Percentiles rank a stretch among this genome's conserved stretches.
These are phyloP conservation scores for Bolboschoenus planiculmis DNA, from an alignment of 176 grass and related monocot species.

Conservation along the genomic window DNA sequence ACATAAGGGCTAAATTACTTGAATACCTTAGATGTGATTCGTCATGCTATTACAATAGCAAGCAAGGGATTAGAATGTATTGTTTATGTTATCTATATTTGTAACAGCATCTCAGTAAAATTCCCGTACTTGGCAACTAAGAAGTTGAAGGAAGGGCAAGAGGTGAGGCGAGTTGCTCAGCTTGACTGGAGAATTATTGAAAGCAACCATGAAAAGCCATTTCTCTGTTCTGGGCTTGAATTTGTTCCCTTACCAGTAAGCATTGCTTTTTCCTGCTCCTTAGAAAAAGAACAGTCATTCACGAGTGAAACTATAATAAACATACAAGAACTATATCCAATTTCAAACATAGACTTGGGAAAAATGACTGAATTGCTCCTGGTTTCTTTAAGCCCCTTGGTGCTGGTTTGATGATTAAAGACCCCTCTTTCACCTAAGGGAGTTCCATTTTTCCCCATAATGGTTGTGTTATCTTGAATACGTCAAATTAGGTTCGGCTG, in stretches of 20 bases:
- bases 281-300: not conserved
- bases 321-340: not conserved
- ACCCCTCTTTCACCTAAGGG: not conserved
- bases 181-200: conserved; percentile 89
- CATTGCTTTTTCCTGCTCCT: not conserved
- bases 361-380: not conserved
- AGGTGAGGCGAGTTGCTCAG: conserved; percentile 73
- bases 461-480: not conserved
- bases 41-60: not conserved
- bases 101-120: conserved; percentile 65
- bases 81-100: conserved; percentile 4
- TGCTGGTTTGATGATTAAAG: not conserved
- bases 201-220: conserved; percentile 50
- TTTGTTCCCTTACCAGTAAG: conserved; percentile 88
- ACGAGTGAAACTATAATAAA: not conserved
- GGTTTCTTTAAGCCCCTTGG: not conserved
- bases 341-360: not conserved
- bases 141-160: conserved; percentile 78
- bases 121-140: conserved; percentile 81
- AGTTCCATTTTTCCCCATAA: not conserved
- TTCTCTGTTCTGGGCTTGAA: conserved; percentile 67
- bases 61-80: not conserved
- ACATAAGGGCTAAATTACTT: not conserved
- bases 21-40: not conserved
- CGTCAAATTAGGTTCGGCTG: not conserved